phyloP scores from a whole-genome alignment of 148 eudicot genomes.

The Diospyros kaki region DNA sequence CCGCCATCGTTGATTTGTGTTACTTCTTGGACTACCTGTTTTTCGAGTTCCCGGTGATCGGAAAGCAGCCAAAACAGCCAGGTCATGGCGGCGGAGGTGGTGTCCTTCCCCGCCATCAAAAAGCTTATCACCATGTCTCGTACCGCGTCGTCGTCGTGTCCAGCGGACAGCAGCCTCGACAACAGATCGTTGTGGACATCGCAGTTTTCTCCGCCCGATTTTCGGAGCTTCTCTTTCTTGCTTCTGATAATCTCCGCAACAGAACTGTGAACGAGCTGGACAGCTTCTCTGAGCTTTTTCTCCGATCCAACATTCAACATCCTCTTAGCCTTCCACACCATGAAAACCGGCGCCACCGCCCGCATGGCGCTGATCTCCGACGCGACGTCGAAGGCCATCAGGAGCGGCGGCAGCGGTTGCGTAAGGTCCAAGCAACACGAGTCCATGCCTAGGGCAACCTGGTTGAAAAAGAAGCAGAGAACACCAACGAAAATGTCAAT shows the following conservation, averaged over 20 bases:
- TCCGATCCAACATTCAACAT: conserved; percentile 54
- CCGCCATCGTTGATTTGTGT: background rate
- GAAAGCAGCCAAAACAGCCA: conserved; percentile 70
- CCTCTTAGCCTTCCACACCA: conserved; percentile 63
- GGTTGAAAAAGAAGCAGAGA: too few relatives aligned
- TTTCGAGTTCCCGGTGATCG: conserved; percentile 21
- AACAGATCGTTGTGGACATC: conserved; percentile 33
- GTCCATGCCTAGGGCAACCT: conserved; percentile 41
- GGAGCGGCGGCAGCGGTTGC: conserved; percentile 43
- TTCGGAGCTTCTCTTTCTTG: conserved; percentile 18
- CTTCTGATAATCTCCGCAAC: conserved; percentile 35
- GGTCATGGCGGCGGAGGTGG: conserved; percentile 79
- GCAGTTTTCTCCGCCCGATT: background rate
- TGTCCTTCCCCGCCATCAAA: conserved; percentile 81
- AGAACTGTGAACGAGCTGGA: conserved; percentile 27
- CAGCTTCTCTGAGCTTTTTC: conserved; percentile 36
- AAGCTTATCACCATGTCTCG: conserved; percentile 80
- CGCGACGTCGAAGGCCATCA: conserved; percentile 59
- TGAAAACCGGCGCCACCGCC: conserved; percentile 37
- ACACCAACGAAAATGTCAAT: too few relatives aligned
- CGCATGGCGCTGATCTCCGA: conserved; percentile 62
- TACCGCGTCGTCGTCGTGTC: conserved; percentile 32
- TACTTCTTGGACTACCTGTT: conserved; percentile 22
- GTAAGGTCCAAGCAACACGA: conserved; percentile 55
- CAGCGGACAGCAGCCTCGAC: conserved; percentile 48